Conservation (phyloP, 352 stramenopile species). For the Phytophthora pini region DNA sequence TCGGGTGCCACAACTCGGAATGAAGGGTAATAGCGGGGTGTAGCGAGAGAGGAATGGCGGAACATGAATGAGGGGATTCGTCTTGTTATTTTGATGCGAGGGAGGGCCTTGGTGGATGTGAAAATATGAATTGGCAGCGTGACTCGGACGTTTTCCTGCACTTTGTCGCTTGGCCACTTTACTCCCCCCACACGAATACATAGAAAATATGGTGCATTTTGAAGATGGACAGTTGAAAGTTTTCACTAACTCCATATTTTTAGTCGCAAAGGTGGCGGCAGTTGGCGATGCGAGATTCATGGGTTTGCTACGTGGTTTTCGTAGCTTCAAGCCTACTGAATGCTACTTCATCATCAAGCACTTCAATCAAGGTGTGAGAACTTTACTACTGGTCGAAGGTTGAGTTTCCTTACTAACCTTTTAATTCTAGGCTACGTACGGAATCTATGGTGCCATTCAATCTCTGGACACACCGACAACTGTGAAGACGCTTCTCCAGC, state of each 20-base stretch:
- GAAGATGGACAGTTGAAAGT: conserved; percentile 17
- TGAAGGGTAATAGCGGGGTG: conserved; percentile 19
- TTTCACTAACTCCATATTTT: conserved; percentile 31
- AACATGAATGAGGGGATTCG: conserved; percentile 28
- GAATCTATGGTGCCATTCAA: conserved; percentile 69
- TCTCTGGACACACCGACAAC: conserved; percentile 48
- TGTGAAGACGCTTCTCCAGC: conserved; percentile 44
- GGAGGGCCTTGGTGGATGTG: conserved; percentile 44
- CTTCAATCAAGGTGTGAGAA: conserved; percentile 1
- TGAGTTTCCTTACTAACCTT: conserved; percentile 8
- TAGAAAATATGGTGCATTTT: conserved; percentile 37
- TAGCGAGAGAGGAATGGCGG: conserved; percentile 28
- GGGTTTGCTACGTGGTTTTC: conserved; percentile 9
- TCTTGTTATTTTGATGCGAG: conserved; percentile 48
- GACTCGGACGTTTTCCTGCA: conserved; percentile 22
- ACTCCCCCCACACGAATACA: conserved; percentile 30
- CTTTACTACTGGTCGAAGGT: background rate
- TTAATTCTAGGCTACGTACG: conserved; percentile 48
- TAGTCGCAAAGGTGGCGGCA: conserved; percentile 15
- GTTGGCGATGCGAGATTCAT: conserved; percentile 11
- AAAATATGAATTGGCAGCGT: conserved; percentile 51
- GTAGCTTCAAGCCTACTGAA: conserved; percentile 1
- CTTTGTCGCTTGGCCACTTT: conserved; percentile 4
- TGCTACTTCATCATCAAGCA: conserved; percentile 10
- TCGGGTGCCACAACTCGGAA: conserved; percentile 12